These are phyloP conservation scores for Claviceps pusilla DNA, from an alignment of 2,329 filamentous ascomycete genomes.

Conservation along the genomic window DNA sequence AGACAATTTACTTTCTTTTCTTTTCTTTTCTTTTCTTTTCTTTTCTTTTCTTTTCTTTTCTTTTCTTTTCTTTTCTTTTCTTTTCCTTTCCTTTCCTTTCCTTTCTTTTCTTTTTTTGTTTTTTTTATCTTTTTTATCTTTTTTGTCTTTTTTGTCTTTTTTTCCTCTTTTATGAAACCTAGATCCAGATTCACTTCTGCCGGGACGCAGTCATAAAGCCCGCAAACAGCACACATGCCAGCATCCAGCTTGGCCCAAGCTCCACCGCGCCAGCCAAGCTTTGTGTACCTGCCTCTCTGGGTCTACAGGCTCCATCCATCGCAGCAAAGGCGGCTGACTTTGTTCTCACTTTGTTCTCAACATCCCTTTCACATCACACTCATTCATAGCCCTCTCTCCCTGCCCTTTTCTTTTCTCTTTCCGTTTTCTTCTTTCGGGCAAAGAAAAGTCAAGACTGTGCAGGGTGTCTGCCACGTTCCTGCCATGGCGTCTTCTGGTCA, in stretches of 20 bases:
- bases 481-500: background rate
- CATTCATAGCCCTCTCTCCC: background rate
- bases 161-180: no score
- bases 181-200: background rate
- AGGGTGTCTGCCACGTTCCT: background rate
- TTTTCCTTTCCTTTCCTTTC: no score
- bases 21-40: no score
- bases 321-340: background rate
- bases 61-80: no score
- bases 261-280: background rate
- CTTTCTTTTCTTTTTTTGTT: no score
- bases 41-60: no score
- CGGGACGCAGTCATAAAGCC: background rate
- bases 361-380: background rate
- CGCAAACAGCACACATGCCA: background rate
- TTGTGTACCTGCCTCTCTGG: background rate
- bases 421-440: background rate
- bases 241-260: background rate
- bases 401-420: background rate
- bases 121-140: no score
- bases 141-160: no score
- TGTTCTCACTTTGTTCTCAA: conserved; percentile 4
- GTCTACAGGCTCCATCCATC: background rate
- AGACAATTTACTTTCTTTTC: no score
- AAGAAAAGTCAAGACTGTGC: background rate